A percentile compares a stretch with the other conserved stretches of the same genome.
These are phyloP conservation scores for Citrus australasica DNA, from an alignment of 345 rosid genomes.

Conservation along the genomic window DNA sequence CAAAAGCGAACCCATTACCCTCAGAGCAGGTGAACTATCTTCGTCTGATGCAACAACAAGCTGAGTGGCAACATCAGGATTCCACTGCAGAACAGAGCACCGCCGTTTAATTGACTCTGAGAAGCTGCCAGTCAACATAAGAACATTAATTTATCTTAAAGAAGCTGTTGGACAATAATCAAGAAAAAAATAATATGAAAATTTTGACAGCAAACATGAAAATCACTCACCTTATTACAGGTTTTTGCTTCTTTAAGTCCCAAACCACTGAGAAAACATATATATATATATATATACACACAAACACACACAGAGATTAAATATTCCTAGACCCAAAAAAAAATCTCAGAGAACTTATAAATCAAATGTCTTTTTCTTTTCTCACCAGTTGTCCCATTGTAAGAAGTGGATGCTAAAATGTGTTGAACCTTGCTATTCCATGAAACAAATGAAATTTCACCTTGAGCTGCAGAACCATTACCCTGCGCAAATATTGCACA, in stretches of 20 bases:
- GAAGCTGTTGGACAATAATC: background rate
- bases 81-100: slow-evolving; percentile 99
- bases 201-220: background rate
- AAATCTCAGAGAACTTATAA: background rate
- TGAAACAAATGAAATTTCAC: slow-evolving; percentile 90
- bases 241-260: slow-evolving; percentile 98
- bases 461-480: slow-evolving; percentile 88
- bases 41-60: slow-evolving; percentile 98
- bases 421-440: slow-evolving; percentile 97
- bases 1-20: slow-evolving; percentile 43
- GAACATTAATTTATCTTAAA: slow-evolving; percentile 10
- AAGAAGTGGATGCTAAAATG: slow-evolving; percentile 91
- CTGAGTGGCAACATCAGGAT: slow-evolving; percentile 97
- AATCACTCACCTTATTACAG: slow-evolving; percentile 72
- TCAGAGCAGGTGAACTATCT: slow-evolving; percentile 72
- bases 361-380: background rate
- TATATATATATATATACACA: background rate
- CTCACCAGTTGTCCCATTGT: slow-evolving; percentile 96
- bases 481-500: slow-evolving; percentile 54
- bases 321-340: background rate
- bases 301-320: background rate
- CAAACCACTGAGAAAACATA: slow-evolving; percentile 64
- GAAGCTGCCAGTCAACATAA: slow-evolving; percentile 53
- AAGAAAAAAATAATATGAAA: background rate
- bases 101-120: slow-evolving; percentile 87